A percentile compares a stretch with the other conserved stretches of the same genome.
Conservation (phyloP, 306 rosid species). For the Amphicarpaea edgeworthii region DNA sequence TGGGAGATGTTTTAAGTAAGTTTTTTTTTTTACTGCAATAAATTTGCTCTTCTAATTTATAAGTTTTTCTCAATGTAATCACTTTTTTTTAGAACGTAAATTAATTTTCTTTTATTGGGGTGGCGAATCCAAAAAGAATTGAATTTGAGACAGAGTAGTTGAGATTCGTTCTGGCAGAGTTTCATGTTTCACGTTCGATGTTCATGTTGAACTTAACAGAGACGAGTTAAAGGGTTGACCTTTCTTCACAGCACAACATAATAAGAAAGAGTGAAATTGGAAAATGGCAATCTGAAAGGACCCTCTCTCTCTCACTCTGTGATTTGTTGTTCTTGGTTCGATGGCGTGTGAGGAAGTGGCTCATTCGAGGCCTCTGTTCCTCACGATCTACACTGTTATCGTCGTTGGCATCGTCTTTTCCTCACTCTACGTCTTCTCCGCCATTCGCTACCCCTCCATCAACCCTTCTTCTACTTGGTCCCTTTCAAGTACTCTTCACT, state of each 20-base stretch:
- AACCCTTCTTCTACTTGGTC: constrained; percentile 53
- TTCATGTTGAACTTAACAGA: neutral
- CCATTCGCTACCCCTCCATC: constrained; percentile 59
- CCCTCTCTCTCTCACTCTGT: neutral
- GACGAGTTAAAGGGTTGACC: constrained; percentile 11
- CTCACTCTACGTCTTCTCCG: constrained; percentile 74
- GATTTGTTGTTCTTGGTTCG: neutral
- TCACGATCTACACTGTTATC: constrained; percentile 69
- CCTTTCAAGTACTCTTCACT: constrained; percentile 58
- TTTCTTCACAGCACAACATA: neutral
- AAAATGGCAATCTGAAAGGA: constrained; percentile 10
- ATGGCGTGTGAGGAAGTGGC: constrained; percentile 61
- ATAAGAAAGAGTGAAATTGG: constrained; percentile 7
- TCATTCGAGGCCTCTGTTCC: constrained; percentile 73
- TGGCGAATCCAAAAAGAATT: neutral
- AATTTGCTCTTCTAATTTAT: too few relatives aligned
- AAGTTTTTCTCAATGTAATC: too few relatives aligned
- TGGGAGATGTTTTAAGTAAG: too few relatives aligned
- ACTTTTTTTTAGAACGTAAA: too few relatives aligned
- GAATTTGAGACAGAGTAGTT: neutral
- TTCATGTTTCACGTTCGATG: constrained; percentile 17
- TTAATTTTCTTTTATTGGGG: too few relatives aligned
- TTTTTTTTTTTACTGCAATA: too few relatives aligned
- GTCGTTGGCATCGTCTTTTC: constrained; percentile 70
- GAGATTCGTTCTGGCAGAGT: constrained; percentile 26